Base-by-base conservation (phyloP, 192 early-diverging fungal species). In the Chytriomyces hyalinus region DNA sequence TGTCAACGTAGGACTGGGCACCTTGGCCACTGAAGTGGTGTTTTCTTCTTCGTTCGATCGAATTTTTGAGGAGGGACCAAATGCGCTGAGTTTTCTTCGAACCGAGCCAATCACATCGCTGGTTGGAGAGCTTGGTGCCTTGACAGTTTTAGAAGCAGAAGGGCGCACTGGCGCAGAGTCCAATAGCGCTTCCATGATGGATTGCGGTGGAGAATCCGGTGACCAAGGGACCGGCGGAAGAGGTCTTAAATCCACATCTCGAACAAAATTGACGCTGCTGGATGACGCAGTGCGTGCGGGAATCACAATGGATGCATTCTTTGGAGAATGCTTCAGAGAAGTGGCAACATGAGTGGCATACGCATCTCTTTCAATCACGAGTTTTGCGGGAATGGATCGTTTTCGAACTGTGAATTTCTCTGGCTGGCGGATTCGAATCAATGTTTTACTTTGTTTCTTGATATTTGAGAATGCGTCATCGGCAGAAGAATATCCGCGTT, bases 401-500 rank as follows among this genome's bases (percentile, higher is more conserved):
- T 57, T 13, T 20, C 53, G 53, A 57, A n/a, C 53, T 20, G 20
- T 57, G 53, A 57, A 13, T 36, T 36, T 36, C 36, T 36, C 36
- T 36, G 36, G 36, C 36, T 36, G 36, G 20, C 53, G 53, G 20
- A 57, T 20, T 57, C 53, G 53, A 57, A 57, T 57, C 63, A 65
- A 26, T 28, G 13, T 15, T n/a, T 60, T 72, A 57, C 70, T 72
- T 22, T 9, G 15, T 22, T 43, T 43, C 36, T 72, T 72, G 70
- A 72, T 60, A 8, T 53, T 49, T n/a, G 15, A 60, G 11, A 20
- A 47, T n/a, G 72, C 57, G 20, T 75, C 73, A 17, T 36, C 22
- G 43, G 53, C 73, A 22, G 73, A 75, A 3, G 73, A 75, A 65
- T 75, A 75, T 6, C 73, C 73, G 3, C 73, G 61, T n/a, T 51